Evolutionary conservation across 129 eudicot species (phyloP).

Genomic region (Lactuca sativa): DNA sequence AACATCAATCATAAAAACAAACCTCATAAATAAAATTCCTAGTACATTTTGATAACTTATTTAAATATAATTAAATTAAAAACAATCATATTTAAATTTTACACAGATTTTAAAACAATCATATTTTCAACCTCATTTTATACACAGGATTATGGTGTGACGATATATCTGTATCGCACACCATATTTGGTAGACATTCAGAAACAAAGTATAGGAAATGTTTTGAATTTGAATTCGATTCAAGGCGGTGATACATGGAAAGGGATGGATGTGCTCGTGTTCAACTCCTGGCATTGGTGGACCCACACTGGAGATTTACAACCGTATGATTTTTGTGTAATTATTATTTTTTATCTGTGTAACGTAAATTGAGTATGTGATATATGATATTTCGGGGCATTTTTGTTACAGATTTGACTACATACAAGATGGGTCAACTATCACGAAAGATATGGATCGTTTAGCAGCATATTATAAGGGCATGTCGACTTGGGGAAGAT

Average conservation of each 20-base stretch:
- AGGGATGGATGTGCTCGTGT: constrained; percentile 77
- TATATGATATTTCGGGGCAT: neutral
- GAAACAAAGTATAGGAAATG: constrained; percentile 50
- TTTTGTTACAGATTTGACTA: constrained; percentile 65
- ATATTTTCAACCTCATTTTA: neutral
- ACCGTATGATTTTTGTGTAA: constrained; percentile 37
- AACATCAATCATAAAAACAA: constrained; percentile 34
- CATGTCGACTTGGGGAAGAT: constrained; percentile 74
- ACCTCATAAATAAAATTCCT: constrained; percentile 2
- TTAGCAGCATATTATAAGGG: constrained; percentile 69
- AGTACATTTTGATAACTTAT: neutral
- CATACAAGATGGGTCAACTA: constrained; percentile 65
- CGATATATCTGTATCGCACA: constrained; percentile 54
- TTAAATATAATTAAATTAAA: neutral
- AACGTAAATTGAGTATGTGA: neutral
- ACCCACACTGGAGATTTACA: constrained; percentile 63
- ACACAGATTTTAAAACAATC: neutral
- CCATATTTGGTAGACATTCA: constrained; percentile 73
- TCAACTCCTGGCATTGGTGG: constrained; percentile 97
- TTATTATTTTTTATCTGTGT: neutral
- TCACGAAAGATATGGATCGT: constrained; percentile 79
- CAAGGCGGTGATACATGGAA: constrained; percentile 65
- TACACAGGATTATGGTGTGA: constrained; percentile 68
- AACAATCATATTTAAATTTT: neutral
- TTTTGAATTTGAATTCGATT: constrained; percentile 61